Evolutionary conservation across 176 grass and related monocot genomes (phyloP).

Genomic region (Cenchrus americanus): DNA sequence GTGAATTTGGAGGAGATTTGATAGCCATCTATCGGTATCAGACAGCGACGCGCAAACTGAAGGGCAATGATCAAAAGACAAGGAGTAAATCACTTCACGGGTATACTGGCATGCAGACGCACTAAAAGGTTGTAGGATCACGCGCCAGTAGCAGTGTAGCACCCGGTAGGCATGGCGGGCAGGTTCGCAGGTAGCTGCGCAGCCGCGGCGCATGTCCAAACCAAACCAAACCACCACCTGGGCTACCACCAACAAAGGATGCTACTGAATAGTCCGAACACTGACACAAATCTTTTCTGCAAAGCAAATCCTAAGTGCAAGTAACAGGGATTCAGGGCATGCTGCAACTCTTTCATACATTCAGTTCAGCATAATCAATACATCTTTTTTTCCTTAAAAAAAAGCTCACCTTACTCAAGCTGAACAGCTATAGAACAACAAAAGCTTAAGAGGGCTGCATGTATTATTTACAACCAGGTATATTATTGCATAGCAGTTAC

Average conservation of each 20-base stretch:
- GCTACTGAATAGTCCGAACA: not conserved
- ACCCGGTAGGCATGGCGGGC: no score
- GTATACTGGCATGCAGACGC: not conserved
- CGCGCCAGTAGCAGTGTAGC: no score
- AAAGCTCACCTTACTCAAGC: not conserved
- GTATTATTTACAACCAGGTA: not conserved
- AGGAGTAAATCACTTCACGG: constrained; percentile 12
- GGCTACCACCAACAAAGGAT: not conserved
- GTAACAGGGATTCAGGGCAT: not conserved
- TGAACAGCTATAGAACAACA: not conserved
- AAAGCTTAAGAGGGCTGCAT: not conserved
- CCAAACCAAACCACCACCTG: not conserved
- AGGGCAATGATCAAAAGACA: not conserved
- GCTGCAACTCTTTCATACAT: not conserved
- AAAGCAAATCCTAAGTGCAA: not conserved
- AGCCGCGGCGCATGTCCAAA: not conserved
- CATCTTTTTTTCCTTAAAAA: not conserved
- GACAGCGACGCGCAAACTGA: constrained; percentile 10
- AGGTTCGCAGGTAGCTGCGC: no score
- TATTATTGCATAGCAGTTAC: constrained; percentile 5
- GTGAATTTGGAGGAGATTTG: not conserved
- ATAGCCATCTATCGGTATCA: not conserved
- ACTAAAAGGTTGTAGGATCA: not conserved
- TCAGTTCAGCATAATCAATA: not conserved
- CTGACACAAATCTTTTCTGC: not conserved